Base-by-base conservation (phyloP, 768 basidiomycete genomes). In the Tulasnella sp. region DNA sequence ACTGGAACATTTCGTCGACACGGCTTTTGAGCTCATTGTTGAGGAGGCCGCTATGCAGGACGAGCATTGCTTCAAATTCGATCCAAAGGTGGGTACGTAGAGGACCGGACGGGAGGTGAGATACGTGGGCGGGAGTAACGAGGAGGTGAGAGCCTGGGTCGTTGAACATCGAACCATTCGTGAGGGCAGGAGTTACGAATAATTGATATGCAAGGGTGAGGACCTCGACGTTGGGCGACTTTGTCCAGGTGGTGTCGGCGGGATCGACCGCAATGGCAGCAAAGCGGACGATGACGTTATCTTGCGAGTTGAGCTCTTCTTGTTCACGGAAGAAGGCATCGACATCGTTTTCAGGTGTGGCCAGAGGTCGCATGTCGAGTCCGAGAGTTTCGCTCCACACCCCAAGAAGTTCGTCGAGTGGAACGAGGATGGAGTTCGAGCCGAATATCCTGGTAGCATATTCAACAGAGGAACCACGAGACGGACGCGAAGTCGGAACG, bases 31-130 rank as follows among this genome's bases (percentile, higher is more conserved):
- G 7, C 45, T 42, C 55, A n/a, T 27, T 31, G 11, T 12, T n/a
- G 42, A 34, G 32, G n/a, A 48, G 12, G 15, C 41, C 32, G 41
- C 25, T 31, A 19, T 57, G 55, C 4, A 57, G 55, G 1, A 45
- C 42, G 14, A 43, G 45, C 23, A 57, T 45, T 23, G 34, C 32
- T 17, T 46, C 42, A 43, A 57, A 57, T 27, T 57, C 55, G 25
- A 8, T 34, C 42, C 25, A 49, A 4, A 57, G 46, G 19, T 23
- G 19, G 19, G 32, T 23, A 25, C 55, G 40, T 34, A 49, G 17
- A 2, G 21, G 37, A 1, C n/a, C 11, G 25, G 52, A 29, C 21
- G 52, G 36, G 34, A 54, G 52, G 9, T 54, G 35, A 39, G 21
- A 40, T 9, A 54, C 25, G 39, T 54, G 52, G 32, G 37, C 39